A percentile compares a stretch with the other conserved stretches of the same genome.
Evolutionary conservation across 2,329 filamentous ascomycete genomes (phyloP).

Genomic region (Colletotrichum paranaense): DNA sequence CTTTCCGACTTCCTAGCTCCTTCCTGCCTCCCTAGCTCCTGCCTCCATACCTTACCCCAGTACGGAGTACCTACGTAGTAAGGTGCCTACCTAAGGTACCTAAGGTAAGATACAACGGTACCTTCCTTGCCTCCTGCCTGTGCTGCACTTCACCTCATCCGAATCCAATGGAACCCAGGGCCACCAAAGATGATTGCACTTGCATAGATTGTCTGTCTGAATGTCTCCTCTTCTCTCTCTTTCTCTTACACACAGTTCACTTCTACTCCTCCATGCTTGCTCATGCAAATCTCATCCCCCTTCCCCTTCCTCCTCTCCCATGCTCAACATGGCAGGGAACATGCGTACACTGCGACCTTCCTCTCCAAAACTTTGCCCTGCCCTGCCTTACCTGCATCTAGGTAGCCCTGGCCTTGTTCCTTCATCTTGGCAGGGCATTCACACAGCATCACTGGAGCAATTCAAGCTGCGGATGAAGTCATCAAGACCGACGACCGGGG

Average conservation of each 20-base stretch:
- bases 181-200: neutral
- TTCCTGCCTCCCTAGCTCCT: neutral
- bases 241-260: neutral
- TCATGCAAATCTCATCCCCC: neutral
- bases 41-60: neutral
- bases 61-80: neutral
- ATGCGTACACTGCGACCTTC: neutral
- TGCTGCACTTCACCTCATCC: too few relatives aligned
- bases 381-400: neutral
- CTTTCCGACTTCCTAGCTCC: neutral
- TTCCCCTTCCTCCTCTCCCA: neutral
- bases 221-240: neutral
- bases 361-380: neutral
- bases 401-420: neutral
- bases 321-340: neutral
- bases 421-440: slow-evolving; percentile 7
- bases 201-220: neutral
- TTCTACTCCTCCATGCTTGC: neutral
- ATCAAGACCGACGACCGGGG: neutral
- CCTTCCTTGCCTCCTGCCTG: neutral
- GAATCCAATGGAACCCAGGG: too few relatives aligned
- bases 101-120: neutral
- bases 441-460: neutral
- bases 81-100: neutral
- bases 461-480: slow-evolving; percentile 11